Conservation (phyloP, 2,329 filamentous ascomycete genomes). For the Exophiala phaeomuriformis region DNA sequence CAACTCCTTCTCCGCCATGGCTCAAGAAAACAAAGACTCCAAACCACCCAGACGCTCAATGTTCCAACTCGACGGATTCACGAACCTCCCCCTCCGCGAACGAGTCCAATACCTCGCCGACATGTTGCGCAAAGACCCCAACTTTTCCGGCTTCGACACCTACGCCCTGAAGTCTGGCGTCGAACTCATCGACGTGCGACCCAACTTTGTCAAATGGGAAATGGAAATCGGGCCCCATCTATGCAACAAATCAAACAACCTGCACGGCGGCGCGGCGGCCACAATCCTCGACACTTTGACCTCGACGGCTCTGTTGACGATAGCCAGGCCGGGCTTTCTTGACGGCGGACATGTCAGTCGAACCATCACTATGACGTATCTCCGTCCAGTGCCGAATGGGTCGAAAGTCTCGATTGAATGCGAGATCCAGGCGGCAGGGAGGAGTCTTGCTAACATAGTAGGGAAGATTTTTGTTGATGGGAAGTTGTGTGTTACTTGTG, state of each 20-base stretch:
- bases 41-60: slow-evolving; percentile 4
- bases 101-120: slow-evolving; percentile 12
- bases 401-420: slow-evolving; percentile 11
- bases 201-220: slow-evolving; percentile 17
- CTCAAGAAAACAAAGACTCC: not conserved
- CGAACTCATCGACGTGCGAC: slow-evolving; percentile 12
- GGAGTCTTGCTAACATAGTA: not conserved
- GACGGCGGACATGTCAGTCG: slow-evolving; percentile 13
- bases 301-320: slow-evolving; percentile 11
- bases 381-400: slow-evolving; percentile 10
- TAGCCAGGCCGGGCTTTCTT: slow-evolving; percentile 14
- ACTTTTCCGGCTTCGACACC: slow-evolving; percentile 21
- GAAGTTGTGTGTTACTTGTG: not conserved
- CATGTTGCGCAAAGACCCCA: slow-evolving; percentile 11
- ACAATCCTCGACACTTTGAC: slow-evolving; percentile 18
- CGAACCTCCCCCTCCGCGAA: slow-evolving; percentile 10
- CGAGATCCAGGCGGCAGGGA: slow-evolving; percentile 9
- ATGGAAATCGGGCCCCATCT: slow-evolving; percentile 13
- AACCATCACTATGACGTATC: slow-evolving; percentile 13
- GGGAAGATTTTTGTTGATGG: not conserved
- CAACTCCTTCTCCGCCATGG: slow-evolving; percentile 1
- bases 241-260: slow-evolving; percentile 21
- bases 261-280: slow-evolving; percentile 20
- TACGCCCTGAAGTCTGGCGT: slow-evolving; percentile 4
- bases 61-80: slow-evolving; percentile 7